Conservation (phyloP, 768 basidiomycete genomes). For the Boletus vermiculosoides region DNA sequence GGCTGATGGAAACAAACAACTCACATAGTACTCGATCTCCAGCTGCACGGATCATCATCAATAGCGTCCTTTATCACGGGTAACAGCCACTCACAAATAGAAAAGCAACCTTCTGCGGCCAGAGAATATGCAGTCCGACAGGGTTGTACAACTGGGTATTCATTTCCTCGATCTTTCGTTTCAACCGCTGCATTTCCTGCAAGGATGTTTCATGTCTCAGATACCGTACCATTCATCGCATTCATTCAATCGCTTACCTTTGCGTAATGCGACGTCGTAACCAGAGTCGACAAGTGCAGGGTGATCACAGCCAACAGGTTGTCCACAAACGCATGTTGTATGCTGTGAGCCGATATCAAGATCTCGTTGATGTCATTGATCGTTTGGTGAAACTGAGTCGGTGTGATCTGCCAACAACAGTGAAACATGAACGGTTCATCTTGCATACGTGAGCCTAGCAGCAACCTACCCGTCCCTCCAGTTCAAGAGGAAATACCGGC, state of each 20-base stretch:
- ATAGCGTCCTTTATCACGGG: not conserved
- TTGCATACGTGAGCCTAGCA: not conserved
- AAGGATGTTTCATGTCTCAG: constrained; percentile 5
- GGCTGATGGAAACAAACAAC: constrained; percentile 28
- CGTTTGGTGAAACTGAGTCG: constrained; percentile 85
- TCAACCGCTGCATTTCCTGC: constrained; percentile 78
- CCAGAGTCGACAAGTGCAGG: constrained; percentile 73
- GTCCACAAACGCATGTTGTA: constrained; percentile 68
- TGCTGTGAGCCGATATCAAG: constrained; percentile 83
- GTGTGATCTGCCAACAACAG: constrained; percentile 63
- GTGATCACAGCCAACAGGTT: constrained; percentile 78
- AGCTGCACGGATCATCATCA: constrained; percentile 49
- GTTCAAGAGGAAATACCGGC: constrained; percentile 83
- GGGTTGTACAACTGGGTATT: constrained; percentile 82
- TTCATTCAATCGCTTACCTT: constrained; percentile 47
- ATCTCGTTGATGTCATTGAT: constrained; percentile 89
- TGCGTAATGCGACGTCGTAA: constrained; percentile 75
- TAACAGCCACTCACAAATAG: constrained; percentile 71
- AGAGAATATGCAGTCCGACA: constrained; percentile 81
- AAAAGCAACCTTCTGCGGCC: constrained; percentile 83
- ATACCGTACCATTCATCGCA: not conserved
- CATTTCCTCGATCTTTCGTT: constrained; percentile 57
- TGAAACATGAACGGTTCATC: not conserved
- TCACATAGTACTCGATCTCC: constrained; percentile 92
- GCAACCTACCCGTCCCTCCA: constrained; percentile 82